A percentile compares a stretch with the other conserved stretches of the same genome.
Evolutionary conservation across 2,329 filamentous ascomycete species (phyloP).

Genomic region (Xylaria hypoxylon): DNA sequence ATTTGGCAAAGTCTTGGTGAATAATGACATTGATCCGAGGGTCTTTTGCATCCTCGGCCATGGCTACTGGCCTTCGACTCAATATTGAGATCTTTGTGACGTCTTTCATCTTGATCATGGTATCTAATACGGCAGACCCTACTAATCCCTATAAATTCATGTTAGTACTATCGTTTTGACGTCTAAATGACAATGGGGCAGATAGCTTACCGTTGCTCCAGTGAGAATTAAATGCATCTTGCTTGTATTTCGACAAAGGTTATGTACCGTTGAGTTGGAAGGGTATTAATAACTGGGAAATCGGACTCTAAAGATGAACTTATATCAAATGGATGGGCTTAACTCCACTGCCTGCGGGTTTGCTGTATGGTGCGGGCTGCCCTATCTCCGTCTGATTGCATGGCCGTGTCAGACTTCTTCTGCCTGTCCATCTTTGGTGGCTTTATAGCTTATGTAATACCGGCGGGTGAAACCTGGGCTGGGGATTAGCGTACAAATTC

Average conservation of each 20-base stretch:
- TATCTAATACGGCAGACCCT: conserved; percentile 70
- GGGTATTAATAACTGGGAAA: not conserved
- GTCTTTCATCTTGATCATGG: conserved; percentile 67
- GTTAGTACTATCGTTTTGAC: not conserved
- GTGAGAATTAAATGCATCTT: conserved; percentile 40
- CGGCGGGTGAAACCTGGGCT: no score
- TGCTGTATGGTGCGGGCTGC: no score
- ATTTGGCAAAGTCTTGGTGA: conserved; percentile 74
- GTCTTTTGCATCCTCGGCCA: conserved; percentile 68
- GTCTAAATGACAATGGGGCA: not conserved
- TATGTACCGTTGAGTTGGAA: not conserved
- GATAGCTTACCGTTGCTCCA: conserved; percentile 36
- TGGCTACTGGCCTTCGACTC: conserved; percentile 71
- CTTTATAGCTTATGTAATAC: no score
- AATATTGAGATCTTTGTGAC: conserved; percentile 74
- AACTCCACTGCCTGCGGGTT: not conserved
- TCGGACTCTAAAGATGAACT: no score
- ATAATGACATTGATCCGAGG: conserved; percentile 73
- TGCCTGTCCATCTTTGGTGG: not conserved
- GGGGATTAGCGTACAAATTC: no score
- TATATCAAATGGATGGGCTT: not conserved
- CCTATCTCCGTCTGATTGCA: conserved; percentile 16
- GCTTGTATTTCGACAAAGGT: not conserved
- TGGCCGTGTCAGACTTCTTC: not conserved
- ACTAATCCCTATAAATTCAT: conserved; percentile 62